Evolutionary conservation across 1,284 basidiomycete genomes (phyloP).

Genomic region (Malassezia slooffiae): DNA sequence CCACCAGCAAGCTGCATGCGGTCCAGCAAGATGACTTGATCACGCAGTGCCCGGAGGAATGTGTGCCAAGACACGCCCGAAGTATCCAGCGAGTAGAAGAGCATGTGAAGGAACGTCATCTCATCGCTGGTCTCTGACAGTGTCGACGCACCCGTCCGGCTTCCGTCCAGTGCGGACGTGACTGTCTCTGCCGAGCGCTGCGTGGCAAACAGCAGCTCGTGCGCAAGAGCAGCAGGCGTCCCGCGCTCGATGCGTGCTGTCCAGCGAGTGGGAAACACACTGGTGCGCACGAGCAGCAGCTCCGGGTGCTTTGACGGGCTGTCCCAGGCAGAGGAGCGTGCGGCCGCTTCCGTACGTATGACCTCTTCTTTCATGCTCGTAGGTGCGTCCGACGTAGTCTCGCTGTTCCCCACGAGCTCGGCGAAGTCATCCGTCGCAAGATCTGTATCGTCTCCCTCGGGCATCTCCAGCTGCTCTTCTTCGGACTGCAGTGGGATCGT

Average conservation of each 20-base stretch:
- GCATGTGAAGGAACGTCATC: constrained; percentile 11
- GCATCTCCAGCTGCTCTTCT: not conserved
- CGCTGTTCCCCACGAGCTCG: not conserved
- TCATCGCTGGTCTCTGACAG: constrained; percentile 4
- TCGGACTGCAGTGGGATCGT: not conserved
- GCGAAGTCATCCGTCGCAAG: not conserved
- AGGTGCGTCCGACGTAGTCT: not conserved
- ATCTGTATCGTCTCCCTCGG: not conserved
- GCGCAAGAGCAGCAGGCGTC: constrained; percentile 27
- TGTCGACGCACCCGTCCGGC: no score
- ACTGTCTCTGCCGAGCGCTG: constrained; percentile 14
- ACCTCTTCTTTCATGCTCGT: not conserved
- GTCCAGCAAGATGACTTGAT: not conserved
- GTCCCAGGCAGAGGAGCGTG: constrained; percentile 16
- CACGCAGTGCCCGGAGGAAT: constrained; percentile 5
- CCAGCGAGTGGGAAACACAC: constrained; percentile 24
- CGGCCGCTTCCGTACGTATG: not conserved
- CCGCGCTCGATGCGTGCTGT: constrained; percentile 27
- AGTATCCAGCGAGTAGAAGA: constrained; percentile 10
- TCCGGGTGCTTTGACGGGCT: constrained; percentile 24
- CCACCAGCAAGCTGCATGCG: not conserved
- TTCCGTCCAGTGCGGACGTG: no score
- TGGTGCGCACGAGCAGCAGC: constrained; percentile 19
- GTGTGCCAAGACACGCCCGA: constrained; percentile 3
- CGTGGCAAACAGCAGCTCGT: constrained; percentile 39